Evolutionary conservation across 169 alveolate species (phyloP).

Genomic region (Amoebophrya sp.): DNA sequence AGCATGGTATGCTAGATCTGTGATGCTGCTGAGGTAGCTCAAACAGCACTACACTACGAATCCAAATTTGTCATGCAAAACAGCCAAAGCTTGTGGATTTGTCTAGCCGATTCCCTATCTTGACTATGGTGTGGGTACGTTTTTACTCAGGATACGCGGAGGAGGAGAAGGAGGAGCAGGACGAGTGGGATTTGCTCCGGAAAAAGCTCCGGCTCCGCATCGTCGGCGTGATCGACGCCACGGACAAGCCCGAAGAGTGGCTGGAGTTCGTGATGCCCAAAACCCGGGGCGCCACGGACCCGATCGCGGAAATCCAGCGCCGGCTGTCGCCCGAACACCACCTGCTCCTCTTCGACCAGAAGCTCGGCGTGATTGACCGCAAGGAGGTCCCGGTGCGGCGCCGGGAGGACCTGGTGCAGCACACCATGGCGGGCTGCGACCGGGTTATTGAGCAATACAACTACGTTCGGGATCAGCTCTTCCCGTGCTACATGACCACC

Average conservation of each 20-base stretch:
- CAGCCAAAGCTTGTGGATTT: too few relatives aligned
- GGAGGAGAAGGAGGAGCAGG: background rate
- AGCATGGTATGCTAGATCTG: too few relatives aligned
- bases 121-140: too few relatives aligned
- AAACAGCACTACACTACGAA: too few relatives aligned
- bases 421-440: background rate
- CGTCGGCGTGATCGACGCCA: background rate
- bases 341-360: background rate
- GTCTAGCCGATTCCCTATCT: too few relatives aligned
- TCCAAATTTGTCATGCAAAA: too few relatives aligned
- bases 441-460: background rate
- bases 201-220: background rate
- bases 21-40: too few relatives aligned
- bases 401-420: background rate
- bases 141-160: too few relatives aligned
- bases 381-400: background rate
- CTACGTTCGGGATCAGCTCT: background rate
- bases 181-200: background rate
- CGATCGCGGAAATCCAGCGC: background rate
- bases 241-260: background rate
- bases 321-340: background rate
- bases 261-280: background rate
- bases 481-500: background rate
- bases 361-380: background rate
- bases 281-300: slow-evolving; percentile 6